These are phyloP conservation scores for Musa balbisiana DNA, from an alignment of 202 grass and related monocot genomes.

Conservation along the genomic window DNA sequence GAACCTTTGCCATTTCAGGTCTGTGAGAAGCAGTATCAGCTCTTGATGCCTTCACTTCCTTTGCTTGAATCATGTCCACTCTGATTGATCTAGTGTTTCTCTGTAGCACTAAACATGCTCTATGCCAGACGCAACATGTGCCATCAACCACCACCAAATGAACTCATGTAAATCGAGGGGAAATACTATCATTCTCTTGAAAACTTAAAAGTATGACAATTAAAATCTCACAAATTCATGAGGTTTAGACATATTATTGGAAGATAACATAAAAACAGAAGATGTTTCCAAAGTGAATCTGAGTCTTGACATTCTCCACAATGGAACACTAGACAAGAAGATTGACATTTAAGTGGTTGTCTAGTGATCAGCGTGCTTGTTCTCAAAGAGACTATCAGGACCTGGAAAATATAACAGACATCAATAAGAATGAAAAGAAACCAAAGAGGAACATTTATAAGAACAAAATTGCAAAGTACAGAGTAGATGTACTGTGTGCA, in stretches of 20 bases:
- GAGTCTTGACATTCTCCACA: neutral
- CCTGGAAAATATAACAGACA: constrained; percentile 9
- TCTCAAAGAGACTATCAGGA: constrained; percentile 40
- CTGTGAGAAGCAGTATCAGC: too few species aligned
- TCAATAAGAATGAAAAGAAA: neutral
- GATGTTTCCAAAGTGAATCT: neutral
- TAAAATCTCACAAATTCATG: neutral
- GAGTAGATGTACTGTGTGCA: too few species aligned
- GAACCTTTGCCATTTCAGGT: too few species aligned
- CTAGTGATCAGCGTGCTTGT: constrained; percentile 29
- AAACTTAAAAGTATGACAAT: neutral
- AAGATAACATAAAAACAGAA: neutral
- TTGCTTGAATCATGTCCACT: too few species aligned
- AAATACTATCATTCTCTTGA: neutral
- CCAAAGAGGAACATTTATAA: too few species aligned
- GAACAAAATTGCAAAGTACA: too few species aligned
- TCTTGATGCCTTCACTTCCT: too few species aligned
- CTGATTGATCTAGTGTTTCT: too few species aligned
- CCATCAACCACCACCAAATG: too few species aligned
- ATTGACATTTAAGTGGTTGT: neutral
- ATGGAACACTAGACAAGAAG: neutral
- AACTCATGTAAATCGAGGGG: neutral
- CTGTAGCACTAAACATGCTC: too few species aligned
- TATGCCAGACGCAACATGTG: too few species aligned
- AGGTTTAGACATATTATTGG: neutral